Evolutionary conservation across 768 basidiomycete genomes (phyloP), one percentile per base, ranked within the genome.

Genomic region (Leucosporidium creatinivorum): DNA sequence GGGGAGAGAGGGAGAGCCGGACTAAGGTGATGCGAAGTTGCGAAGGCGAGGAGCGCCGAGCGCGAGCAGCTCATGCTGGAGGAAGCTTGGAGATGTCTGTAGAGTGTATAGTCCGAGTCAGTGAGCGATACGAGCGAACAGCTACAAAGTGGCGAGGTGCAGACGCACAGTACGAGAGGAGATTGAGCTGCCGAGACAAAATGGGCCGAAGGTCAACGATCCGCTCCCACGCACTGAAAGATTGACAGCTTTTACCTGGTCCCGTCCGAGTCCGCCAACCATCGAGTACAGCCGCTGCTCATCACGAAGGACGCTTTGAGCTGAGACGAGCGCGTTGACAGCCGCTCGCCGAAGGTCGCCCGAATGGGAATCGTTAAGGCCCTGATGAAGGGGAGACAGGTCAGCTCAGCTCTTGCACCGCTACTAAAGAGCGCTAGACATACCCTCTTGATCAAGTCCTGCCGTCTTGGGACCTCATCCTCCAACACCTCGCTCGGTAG

Each of bases 401-500:
- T 10, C 23, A 18, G 30, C 5, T 21, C 31, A 63, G 47, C 31
- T 3, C 28, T 0, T 26, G 2, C n/a, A 4, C 25, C 19, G 47
- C 18, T 10, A 13, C 23, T 19, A 54, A 19, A 17, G 30, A 17
- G 30, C 23, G 18, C 26, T 30, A 4, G 44, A 62, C 69, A 54
- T 23, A 75, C 74, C 51, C 21, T 58, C 54, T 68, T 68, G 60
- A 75, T 51, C 6, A 75, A 25, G 12, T 44, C 59, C 36, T 57
- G 55, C 12, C 62, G 21, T 6, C 62, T 48, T 1, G 63, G 66
- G 25, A 76, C 26, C 30, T 75, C 74, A 21, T 76, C 74, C 57
- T 76, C 74, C n/a, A 76, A 69, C 0, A 75, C 70, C 54, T 70
- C 73, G 18, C 28, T 33, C 13, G 73, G 75, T 10, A 76, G 48